Percentiles rank a stretch among this genome's conserved stretches.
phyloP scores from a whole-genome alignment of 192 early-diverging fungal species.

The Mortierella antarctica region DNA sequence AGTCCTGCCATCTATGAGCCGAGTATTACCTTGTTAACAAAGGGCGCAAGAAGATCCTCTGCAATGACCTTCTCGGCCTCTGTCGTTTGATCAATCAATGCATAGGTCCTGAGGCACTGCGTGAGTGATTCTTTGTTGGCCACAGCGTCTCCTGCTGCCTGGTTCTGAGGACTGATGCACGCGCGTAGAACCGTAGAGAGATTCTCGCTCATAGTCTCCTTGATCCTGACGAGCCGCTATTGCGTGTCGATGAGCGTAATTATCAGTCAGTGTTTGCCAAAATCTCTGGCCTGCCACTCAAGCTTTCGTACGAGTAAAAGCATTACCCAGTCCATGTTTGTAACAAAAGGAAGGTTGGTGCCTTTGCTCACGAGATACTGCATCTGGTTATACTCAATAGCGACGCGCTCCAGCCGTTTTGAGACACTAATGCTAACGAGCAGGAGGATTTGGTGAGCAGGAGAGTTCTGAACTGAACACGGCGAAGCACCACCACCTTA shows the following conservation, averaged over 20 bases:
- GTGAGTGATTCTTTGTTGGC: conserved; percentile 62
- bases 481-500: no score
- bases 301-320: neutral
- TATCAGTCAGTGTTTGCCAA: no score
- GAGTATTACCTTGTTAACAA: conserved; percentile 61
- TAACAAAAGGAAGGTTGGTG: conserved; percentile 71
- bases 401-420: conserved; percentile 84
- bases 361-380: conserved; percentile 76
- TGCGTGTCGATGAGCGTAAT: neutral
- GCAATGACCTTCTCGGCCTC: conserved; percentile 75
- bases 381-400: conserved; percentile 88
- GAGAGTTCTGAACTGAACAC: neutral
- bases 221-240: conserved; percentile 77
- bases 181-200: conserved; percentile 66
- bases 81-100: conserved; percentile 73
- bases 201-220: conserved; percentile 71
- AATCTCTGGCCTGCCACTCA: neutral
- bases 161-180: conserved; percentile 54
- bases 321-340: conserved; percentile 80
- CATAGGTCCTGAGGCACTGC: conserved; percentile 80
- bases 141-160: conserved; percentile 24
- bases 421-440: conserved; percentile 58
- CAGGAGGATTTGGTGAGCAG: neutral
- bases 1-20: no score
- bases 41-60: conserved; percentile 63